Base-by-base conservation (phyloP, 176 grass and related monocot species). In the Oryza coarctata region DNA sequence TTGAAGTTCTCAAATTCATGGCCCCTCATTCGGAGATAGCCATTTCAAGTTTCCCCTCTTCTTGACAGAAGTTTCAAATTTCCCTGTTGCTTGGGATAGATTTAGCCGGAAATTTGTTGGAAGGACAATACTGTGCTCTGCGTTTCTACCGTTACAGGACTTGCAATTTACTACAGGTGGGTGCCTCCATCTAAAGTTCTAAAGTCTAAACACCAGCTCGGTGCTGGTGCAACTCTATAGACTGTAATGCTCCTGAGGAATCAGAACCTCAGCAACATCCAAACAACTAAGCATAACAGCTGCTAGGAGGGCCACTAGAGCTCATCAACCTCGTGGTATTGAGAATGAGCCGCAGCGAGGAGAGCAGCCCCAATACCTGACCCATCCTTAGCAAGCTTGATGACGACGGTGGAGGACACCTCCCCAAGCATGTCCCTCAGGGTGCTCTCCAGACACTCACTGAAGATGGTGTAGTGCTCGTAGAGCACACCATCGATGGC, bases 401-500 rank as follows among this genome's bases (percentile, higher is more conserved):
- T 79, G 43, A 84, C 68, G 2, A 88, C 23, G 1, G 86, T 79
- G 70, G 80, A 28, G 18, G 86, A 88, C 0, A 38, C 75, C 13
- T 88, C 75, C 63, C 68, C 81, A 13, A 88, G 86, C 81, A 88
- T 79, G 39, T 84, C 86, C 12, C 64, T 79, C 8, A 88, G 61
- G 8, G 81, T 88, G 68, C 25, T 79, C 71, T 80, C 39, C 45
- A 88, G 52, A 34, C 75, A 84, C 15, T 84, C 47, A 7, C 81
- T 75, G 61, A 88, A 84, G 38, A 84, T 74, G 3, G 67, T 74
- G 75, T 84, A 84, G 33, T 88, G 86, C 66, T 88, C 68, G 26
- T 88, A 88, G 33, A 88, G 68, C 58, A 75, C 86, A 2, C 86
- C 75, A 6, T 88, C 81, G 34, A 88, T 74, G 75, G 86, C 75